A percentile compares a stretch with the other conserved stretches of the same genome.
Conservation (phyloP, 768 basidiomycete genomes). For the Artomyces pyxidatus region DNA sequence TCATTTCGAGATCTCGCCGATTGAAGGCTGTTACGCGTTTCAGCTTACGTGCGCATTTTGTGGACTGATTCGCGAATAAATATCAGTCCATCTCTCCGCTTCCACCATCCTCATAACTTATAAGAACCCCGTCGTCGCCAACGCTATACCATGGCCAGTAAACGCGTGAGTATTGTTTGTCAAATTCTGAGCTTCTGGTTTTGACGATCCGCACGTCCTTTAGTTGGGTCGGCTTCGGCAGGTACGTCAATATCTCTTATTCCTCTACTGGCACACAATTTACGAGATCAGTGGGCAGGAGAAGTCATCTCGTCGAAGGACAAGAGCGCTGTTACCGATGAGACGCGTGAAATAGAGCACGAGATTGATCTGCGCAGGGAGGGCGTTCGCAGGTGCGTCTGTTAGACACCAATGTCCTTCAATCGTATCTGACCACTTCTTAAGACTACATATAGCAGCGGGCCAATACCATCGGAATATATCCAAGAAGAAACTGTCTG, state of each 20-base stretch:
- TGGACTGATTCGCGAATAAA: no score
- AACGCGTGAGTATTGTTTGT: background rate
- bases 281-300: constrained; percentile 62
- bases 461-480: constrained; percentile 14
- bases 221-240: background rate
- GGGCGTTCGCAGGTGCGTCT: constrained; percentile 61
- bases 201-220: background rate
- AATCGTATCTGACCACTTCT: background rate
- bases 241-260: background rate
- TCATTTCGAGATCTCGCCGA: no score
- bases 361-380: constrained; percentile 77
- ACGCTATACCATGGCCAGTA: background rate
- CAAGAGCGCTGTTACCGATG: constrained; percentile 70
- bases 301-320: constrained; percentile 82
- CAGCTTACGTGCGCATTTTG: no score
- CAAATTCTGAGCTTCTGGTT: background rate
- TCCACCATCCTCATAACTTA: no score
- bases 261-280: background rate
- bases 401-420: background rate
- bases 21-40: no score
- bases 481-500: constrained; percentile 26
- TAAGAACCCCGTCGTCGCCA: no score
- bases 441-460: constrained; percentile 6
- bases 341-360: constrained; percentile 73
- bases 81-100: no score